Percentiles rank a stretch among this genome's conserved stretches.
phyloP scores from a whole-genome alignment of 495 filamentous ascomycete genomes.

The Cryomyces antarcticus region DNA sequence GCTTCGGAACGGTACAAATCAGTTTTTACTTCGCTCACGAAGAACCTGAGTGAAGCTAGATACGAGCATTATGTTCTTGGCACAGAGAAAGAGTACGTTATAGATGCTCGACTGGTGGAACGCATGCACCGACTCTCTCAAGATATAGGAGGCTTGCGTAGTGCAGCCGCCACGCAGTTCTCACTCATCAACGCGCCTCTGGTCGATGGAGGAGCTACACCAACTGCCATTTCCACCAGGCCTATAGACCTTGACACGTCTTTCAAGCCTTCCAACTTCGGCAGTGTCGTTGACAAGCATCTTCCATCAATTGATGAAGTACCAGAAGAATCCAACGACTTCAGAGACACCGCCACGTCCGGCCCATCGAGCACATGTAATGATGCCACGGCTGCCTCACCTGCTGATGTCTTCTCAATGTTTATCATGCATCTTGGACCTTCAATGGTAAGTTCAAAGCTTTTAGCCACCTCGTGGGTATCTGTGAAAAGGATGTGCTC shows the following conservation, averaged over 20 bases:
- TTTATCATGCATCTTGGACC: slow-evolving; percentile 81
- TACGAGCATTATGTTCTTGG: slow-evolving; percentile 76
- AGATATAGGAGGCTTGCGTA: slow-evolving; percentile 75
- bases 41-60: slow-evolving; percentile 70
- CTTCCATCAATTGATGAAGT: background rate
- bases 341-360: background rate
- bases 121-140: slow-evolving; percentile 77
- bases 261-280: background rate
- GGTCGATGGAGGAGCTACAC: background rate
- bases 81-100: slow-evolving; percentile 58
- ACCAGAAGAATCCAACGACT: background rate
- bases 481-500: no score
- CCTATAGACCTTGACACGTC: background rate
- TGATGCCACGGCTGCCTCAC: slow-evolving; percentile 5
- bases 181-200: slow-evolving; percentile 46
- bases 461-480: background rate
- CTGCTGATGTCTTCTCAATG: slow-evolving; percentile 63
- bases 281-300: background rate
- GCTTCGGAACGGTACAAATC: slow-evolving; percentile 47
- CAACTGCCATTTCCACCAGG: slow-evolving; percentile 3
- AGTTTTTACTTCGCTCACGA: slow-evolving; percentile 51
- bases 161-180: slow-evolving; percentile 79
- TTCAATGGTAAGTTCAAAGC: slow-evolving; percentile 43
- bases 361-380: background rate
- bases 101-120: slow-evolving; percentile 61